These are phyloP conservation scores for Hypoxylon sp. DNA, from an alignment of 2,329 filamentous ascomycete species.

Conservation along the genomic window DNA sequence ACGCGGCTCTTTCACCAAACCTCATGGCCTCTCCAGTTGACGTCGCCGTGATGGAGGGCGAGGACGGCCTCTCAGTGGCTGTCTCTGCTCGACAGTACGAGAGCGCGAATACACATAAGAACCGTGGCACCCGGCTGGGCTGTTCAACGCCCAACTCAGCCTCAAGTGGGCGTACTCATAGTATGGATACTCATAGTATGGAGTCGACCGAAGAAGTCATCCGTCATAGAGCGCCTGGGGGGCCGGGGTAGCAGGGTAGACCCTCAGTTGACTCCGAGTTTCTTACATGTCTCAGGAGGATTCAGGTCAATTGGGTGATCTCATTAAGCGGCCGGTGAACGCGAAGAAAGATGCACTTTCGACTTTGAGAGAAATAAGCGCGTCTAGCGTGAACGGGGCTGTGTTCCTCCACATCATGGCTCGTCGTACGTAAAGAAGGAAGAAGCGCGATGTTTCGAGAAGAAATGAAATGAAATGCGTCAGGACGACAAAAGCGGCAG, in stretches of 20 bases:
- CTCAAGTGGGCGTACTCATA: slow-evolving; percentile 21
- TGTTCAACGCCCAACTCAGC: slow-evolving; percentile 8
- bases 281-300: slow-evolving; percentile 21
- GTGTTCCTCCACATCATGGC: background rate
- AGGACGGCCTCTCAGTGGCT: background rate
- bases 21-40: slow-evolving; percentile 29
- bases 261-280: slow-evolving; percentile 29
- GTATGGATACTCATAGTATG: slow-evolving; percentile 13
- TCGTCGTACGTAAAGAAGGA: too few species aligned
- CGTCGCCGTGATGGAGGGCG: slow-evolving; percentile 15
- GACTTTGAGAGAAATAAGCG: background rate
- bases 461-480: slow-evolving; percentile 6
- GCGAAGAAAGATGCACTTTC: background rate
- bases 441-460: too few species aligned
- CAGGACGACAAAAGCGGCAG: background rate
- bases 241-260: background rate
- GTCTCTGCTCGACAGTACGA: slow-evolving; percentile 4
- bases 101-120: slow-evolving; percentile 9
- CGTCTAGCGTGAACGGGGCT: background rate
- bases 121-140: slow-evolving; percentile 3
- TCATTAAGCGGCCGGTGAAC: slow-evolving; percentile 6
- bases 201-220: slow-evolving; percentile 25
- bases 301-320: slow-evolving; percentile 18
- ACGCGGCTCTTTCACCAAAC: slow-evolving; percentile 23
- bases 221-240: slow-evolving; percentile 19